Conservation (phyloP, 257 asterid species). For the Anisodus tanguticus region DNA sequence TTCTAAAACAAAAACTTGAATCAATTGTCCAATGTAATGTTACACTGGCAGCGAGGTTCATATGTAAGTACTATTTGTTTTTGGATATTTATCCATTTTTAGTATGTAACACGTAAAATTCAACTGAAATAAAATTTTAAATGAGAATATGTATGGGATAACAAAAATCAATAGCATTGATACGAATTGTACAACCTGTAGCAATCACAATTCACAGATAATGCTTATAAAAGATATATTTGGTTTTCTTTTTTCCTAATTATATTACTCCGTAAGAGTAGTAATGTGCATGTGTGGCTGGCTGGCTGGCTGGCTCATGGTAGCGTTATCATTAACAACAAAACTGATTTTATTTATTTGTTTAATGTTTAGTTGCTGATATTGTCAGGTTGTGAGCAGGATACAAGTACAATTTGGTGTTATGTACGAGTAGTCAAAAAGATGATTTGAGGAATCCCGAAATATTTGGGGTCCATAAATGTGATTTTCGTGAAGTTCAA, state of each 20-base stretch:
- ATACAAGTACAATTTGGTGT: constrained; percentile 17
- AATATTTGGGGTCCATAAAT: constrained; percentile 20
- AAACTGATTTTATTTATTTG: background rate
- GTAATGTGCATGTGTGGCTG: background rate
- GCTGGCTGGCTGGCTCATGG: background rate
- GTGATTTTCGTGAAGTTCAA: constrained; percentile 24
- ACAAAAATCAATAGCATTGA: background rate
- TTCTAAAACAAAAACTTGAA: no score
- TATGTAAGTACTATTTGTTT: no score
- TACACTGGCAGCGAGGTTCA: no score
- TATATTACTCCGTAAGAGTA: no score
- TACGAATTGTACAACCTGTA: background rate
- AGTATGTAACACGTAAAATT: background rate
- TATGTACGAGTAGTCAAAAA: constrained; percentile 18
- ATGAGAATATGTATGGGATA: background rate
- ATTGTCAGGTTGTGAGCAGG: background rate
- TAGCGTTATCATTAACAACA: background rate
- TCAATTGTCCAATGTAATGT: background rate
- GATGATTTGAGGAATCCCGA: constrained; percentile 17
- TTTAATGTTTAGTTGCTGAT: background rate
- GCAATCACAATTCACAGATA: background rate
- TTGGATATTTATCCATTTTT: no score
- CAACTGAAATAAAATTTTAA: background rate
- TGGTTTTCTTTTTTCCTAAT: no score
- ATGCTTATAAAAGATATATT: background rate